These are phyloP conservation scores for Licmophora abbreviata DNA, from an alignment of 108 stramenopile genomes.

Conservation along the genomic window DNA sequence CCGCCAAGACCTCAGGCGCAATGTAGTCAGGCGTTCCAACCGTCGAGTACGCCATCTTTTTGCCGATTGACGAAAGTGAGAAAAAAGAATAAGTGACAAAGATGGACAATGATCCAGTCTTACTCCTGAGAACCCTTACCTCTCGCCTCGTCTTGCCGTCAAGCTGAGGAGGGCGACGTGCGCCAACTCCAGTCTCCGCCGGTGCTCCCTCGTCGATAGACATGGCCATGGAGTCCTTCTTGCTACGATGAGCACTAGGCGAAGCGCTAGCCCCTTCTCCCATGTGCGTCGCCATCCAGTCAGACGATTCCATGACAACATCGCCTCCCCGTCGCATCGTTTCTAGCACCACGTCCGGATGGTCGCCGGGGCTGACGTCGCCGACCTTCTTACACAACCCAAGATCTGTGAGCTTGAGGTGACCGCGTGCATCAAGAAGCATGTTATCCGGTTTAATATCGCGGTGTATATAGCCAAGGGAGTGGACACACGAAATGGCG, in stretches of 20 bases:
- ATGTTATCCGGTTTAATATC: slow-evolving; percentile 99
- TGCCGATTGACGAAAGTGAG: slow-evolving; percentile 6
- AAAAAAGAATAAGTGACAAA: slow-evolving; percentile 3
- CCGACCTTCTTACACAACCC: slow-evolving; percentile 98
- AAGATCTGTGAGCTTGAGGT: slow-evolving; percentile 98
- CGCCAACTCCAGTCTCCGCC: slow-evolving; percentile 12
- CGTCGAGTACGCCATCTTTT: slow-evolving; percentile 97
- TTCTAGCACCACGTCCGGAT: slow-evolving; percentile 79
- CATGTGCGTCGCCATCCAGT: slow-evolving; percentile 21
- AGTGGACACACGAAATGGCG: slow-evolving; percentile 91
- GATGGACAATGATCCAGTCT: neutral
- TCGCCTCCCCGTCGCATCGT: slow-evolving; percentile 51
- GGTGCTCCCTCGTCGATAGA: slow-evolving; percentile 65
- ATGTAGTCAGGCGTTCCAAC: slow-evolving; percentile 99
- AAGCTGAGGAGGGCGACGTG: slow-evolving; percentile 15
- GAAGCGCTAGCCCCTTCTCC: slow-evolving; percentile 13
- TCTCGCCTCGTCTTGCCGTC: slow-evolving; percentile 77
- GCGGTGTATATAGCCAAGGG: slow-evolving; percentile 96
- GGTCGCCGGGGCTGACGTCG: slow-evolving; percentile 72
- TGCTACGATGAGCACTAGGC: slow-evolving; percentile 44
- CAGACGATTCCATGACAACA: slow-evolving; percentile 8
- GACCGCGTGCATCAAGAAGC: slow-evolving; percentile 95
- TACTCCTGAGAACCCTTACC: slow-evolving; percentile 23
- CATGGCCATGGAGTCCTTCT: slow-evolving; percentile 70
- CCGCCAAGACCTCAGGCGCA: slow-evolving; percentile 96